Percentiles rank a stretch among this genome's conserved stretches.
Evolutionary conservation across 139 green algal genomes (phyloP).

Genomic region (Auxenochlorella protothecoides): DNA sequence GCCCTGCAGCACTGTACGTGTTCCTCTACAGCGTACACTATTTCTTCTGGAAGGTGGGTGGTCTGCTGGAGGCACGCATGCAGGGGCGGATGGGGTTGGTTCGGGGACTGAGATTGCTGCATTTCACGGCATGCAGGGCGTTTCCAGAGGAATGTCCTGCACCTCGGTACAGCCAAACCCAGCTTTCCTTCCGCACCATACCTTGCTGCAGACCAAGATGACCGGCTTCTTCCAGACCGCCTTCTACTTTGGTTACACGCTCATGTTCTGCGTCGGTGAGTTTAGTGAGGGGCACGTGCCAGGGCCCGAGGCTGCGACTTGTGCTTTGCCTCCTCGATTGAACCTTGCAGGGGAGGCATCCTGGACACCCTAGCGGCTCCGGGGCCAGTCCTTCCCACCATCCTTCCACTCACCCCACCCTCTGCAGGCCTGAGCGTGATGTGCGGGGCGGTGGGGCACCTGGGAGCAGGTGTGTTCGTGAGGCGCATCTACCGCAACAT

Average conservation of each 20-base stretch:
- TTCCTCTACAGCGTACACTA: slow-evolving; percentile 69
- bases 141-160: too few species aligned
- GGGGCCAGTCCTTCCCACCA: too few species aligned
- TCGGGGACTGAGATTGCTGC: too few species aligned
- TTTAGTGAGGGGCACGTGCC: not conserved
- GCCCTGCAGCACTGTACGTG: slow-evolving; percentile 65
- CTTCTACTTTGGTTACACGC: slow-evolving; percentile 97
- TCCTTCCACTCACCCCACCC: not conserved
- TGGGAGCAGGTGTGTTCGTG: slow-evolving; percentile 75
- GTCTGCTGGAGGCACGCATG: too few species aligned
- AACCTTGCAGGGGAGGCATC: not conserved
- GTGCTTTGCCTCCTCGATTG: not conserved
- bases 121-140: too few species aligned
- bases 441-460: slow-evolving; percentile 79
- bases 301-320: not conserved
- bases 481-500: slow-evolving; percentile 86
- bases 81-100: too few species aligned
- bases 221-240: slow-evolving; percentile 91
- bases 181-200: too few species aligned
- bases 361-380: too few species aligned
- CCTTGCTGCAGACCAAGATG: slow-evolving; percentile 85
- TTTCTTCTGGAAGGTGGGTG: not conserved
- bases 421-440: slow-evolving; percentile 37
- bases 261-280: slow-evolving; percentile 83
- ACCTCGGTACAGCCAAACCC: too few species aligned